phyloP scores from a whole-genome alignment of 2,329 filamentous ascomycete genomes.

The Diaporthe sp. region DNA sequence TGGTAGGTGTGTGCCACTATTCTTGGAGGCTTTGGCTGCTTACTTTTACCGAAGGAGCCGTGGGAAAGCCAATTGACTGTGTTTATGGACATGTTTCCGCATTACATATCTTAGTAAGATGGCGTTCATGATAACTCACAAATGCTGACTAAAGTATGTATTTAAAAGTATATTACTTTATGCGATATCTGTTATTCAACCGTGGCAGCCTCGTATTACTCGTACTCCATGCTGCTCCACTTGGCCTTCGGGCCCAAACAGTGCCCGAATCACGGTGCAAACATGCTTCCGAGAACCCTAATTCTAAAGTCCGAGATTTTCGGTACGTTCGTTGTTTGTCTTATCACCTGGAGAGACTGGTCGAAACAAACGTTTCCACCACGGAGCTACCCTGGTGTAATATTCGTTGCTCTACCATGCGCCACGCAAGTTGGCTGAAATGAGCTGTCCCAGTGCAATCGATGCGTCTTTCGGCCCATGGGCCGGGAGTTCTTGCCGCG shows the following conservation, averaged over 20 bases:
- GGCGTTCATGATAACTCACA: too few species aligned
- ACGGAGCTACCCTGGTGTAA: neutral
- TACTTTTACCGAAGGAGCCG: too few species aligned
- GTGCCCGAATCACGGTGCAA: neutral
- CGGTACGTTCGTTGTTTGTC: neutral
- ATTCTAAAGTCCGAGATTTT: neutral
- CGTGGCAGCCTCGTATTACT: neutral
- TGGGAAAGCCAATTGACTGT: too few species aligned
- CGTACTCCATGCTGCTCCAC: neutral
- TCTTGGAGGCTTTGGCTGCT: too few species aligned
- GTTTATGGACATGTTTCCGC: too few species aligned
- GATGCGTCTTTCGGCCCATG: neutral
- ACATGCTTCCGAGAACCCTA: neutral
- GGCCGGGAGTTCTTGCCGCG: neutral
- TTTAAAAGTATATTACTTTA: neutral
- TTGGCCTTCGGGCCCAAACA: neutral
- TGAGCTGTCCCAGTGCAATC: neutral
- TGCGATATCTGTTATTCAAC: neutral
- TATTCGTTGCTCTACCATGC: neutral
- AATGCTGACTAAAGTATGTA: neutral
- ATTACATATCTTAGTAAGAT: too few species aligned
- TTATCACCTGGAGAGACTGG: neutral
- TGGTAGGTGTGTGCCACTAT: too few species aligned
- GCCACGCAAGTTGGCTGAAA: neutral
- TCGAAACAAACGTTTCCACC: neutral